A percentile compares a stretch with the other conserved stretches of the same genome.
These are phyloP conservation scores for Physocladia obscura DNA, from an alignment of 192 early-diverging fungal species.

Conservation along the genomic window DNA sequence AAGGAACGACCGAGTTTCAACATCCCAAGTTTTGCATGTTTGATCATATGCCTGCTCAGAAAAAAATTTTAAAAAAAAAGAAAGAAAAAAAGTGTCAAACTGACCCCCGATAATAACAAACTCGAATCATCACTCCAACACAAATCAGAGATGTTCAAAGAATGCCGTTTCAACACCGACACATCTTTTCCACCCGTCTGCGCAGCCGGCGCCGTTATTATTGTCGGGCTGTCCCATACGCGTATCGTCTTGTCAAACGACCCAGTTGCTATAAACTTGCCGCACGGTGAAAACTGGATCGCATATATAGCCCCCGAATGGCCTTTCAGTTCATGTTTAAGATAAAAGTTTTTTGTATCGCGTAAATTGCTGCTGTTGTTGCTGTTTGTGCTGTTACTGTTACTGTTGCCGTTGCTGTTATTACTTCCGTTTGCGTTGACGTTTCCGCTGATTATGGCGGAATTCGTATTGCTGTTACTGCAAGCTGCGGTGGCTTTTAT, in stretches of 20 bases:
- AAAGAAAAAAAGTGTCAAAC: neutral
- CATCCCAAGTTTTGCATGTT: conserved; percentile 79
- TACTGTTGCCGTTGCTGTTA: no score
- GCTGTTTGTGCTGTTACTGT: neutral
- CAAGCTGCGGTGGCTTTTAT: no score
- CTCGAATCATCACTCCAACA: conserved; percentile 72
- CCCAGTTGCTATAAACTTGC: conserved; percentile 79
- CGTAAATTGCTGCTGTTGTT: conserved; percentile 18
- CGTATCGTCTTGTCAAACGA: conserved; percentile 93
- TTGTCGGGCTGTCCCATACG: conserved; percentile 77
- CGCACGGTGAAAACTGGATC: conserved; percentile 82
- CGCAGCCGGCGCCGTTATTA: neutral
- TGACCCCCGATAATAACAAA: conserved; percentile 63
- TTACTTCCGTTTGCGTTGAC: no score
- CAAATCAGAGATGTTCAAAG: conserved; percentile 75
- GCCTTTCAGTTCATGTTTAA: conserved; percentile 75
- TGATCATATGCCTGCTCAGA: conserved; percentile 64
- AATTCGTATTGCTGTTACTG: no score
- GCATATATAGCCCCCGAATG: conserved; percentile 90
- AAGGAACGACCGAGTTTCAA: conserved; percentile 62
- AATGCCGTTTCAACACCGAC: conserved; percentile 71
- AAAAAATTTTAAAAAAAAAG: neutral
- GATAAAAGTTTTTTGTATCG: conserved; percentile 58
- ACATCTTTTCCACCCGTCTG: conserved; percentile 64
- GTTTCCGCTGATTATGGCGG: no score